Conservation (phyloP, 169 alveolate species). For the Babesia bigemina region DNA sequence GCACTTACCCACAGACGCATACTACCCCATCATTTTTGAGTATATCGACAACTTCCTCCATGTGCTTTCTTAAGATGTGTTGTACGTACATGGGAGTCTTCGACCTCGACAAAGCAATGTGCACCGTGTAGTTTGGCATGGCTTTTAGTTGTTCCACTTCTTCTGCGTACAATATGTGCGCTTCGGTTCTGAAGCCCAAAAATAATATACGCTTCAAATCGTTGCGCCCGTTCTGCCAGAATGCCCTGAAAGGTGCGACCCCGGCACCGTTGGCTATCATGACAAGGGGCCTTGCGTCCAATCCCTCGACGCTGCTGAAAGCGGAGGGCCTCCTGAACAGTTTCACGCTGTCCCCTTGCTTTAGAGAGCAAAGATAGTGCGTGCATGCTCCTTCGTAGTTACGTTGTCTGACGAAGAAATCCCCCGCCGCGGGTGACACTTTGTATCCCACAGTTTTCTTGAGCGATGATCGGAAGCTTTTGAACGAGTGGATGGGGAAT, state of each 20-base stretch:
- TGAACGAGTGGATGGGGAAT: conserved; percentile 33
- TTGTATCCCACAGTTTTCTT: conserved; percentile 9
- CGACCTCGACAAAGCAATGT: conserved; percentile 59
- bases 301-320: conserved; percentile 11
- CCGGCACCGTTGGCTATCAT: conserved; percentile 78
- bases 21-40: conserved; percentile 20
- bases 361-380: conserved; percentile 32
- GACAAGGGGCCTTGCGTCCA: conserved; percentile 43
- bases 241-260: conserved; percentile 49
- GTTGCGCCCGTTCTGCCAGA: conserved; percentile 20
- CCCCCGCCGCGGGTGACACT: not conserved
- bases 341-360: conserved; percentile 54
- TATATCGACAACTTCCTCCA: conserved; percentile 7
- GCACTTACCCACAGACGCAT: conserved; percentile 64
- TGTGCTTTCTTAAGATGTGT: conserved; percentile 21
- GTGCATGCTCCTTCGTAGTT: conserved; percentile 64
- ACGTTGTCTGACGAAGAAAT: conserved; percentile 22
- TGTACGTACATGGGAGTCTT: conserved; percentile 52
- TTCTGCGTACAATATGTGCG: conserved; percentile 46
- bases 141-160: conserved; percentile 36
- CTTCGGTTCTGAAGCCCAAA: conserved; percentile 45
- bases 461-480: conserved; percentile 13
- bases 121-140: conserved; percentile 24
- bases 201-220: conserved; percentile 1
- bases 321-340: conserved; percentile 59